phyloP scores from a whole-genome alignment of 169 alveolate genomes.

The Cryptosporidium baileyi region DNA sequence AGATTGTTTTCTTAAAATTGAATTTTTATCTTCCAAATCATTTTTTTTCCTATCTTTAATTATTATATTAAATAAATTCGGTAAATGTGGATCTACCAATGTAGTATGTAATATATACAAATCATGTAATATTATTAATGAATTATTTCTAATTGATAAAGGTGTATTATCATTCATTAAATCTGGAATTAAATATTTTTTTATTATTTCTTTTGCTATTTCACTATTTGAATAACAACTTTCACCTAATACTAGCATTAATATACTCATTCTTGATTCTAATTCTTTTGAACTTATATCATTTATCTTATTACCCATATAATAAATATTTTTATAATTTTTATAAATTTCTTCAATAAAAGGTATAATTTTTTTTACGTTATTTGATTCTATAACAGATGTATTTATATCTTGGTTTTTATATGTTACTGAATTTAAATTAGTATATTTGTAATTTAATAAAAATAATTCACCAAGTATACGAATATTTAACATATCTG shows the following conservation, averaged over 20 bases:
- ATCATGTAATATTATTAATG: slow-evolving; percentile 30
- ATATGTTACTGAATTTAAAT: too few species aligned
- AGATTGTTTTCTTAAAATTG: slow-evolving; percentile 32
- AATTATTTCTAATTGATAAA: slow-evolving; percentile 28
- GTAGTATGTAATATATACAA: slow-evolving; percentile 55
- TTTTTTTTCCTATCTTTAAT: not conserved
- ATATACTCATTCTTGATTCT: slow-evolving; percentile 4
- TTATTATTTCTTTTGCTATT: slow-evolving; percentile 12
- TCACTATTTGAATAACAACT: slow-evolving; percentile 18
- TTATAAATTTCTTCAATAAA: slow-evolving; percentile 35
- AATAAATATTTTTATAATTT: not conserved
- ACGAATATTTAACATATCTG: slow-evolving; percentile 16
- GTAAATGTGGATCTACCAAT: slow-evolving; percentile 60
- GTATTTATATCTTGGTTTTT: too few species aligned
- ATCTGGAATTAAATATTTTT: slow-evolving; percentile 21
- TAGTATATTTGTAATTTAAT: slow-evolving; percentile 4
- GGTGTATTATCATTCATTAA: not conserved
- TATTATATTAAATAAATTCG: slow-evolving; percentile 1
- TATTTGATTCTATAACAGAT: slow-evolving; percentile 4
- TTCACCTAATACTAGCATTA: slow-evolving; percentile 26
- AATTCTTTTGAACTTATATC: not conserved
- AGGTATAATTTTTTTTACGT: not conserved
- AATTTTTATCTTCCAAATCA: not conserved
- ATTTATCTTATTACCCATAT: not conserved
- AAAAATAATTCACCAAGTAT: slow-evolving; percentile 40